Conservation (phyloP, 345 rosid species). For the Ricinus communis region DNA sequence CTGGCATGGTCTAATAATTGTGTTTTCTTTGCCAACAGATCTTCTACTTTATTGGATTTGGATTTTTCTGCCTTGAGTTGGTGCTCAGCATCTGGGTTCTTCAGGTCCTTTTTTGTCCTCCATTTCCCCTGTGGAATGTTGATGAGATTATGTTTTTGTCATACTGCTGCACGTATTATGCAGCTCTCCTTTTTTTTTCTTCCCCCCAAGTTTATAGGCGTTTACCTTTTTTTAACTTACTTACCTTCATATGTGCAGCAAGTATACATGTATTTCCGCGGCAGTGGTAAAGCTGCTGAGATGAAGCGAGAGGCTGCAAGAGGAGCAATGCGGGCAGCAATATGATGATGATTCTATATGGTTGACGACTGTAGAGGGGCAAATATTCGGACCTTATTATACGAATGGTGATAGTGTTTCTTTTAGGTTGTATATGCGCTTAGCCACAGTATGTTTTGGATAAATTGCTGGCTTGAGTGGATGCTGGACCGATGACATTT, state of each 20-base stretch:
- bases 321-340: conserved; percentile 37
- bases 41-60: conserved; percentile 37
- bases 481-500: not conserved
- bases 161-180: too few species aligned
- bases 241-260: conserved; percentile 19
- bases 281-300: conserved; percentile 36
- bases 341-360: not conserved
- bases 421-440: conserved; percentile 21
- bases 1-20: not conserved
- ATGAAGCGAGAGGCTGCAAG: conserved; percentile 36
- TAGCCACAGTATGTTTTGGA: conserved; percentile 4
- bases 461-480: not conserved
- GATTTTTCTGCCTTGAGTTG: conserved; percentile 30
- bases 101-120: conserved; percentile 20
- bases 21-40: conserved; percentile 19
- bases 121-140: not conserved
- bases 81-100: conserved; percentile 36
- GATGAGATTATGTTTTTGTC: not conserved
- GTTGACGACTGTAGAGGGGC: not conserved
- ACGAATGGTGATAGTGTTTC: not conserved
- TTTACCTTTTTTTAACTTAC: not conserved
- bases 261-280: conserved; percentile 39
- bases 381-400: not conserved
- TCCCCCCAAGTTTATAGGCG: too few species aligned
- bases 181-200: too few species aligned